Evolutionary conservation across 805 yeast species (phyloP).

Genomic region (Hanseniaspora meyeri): DNA sequence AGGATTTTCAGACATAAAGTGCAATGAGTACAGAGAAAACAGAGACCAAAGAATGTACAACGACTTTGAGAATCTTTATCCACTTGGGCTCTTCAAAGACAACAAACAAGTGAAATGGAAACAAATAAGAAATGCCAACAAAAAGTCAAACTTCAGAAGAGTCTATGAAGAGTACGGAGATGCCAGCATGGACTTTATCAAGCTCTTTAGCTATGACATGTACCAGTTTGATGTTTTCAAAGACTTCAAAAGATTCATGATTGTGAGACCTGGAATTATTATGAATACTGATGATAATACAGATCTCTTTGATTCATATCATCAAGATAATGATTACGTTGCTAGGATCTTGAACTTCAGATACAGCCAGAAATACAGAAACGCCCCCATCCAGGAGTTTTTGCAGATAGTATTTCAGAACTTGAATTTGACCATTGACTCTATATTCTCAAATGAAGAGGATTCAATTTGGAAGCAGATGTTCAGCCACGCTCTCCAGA

Average conservation of each 20-base stretch:
- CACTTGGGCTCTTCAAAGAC: background rate
- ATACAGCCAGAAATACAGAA: slow-evolving; percentile 7
- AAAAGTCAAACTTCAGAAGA: background rate
- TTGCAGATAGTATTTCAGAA: background rate
- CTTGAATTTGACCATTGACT: background rate
- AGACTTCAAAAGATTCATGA: slow-evolving; percentile 7
- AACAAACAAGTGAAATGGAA: background rate
- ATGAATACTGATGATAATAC: background rate
- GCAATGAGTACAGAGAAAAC: background rate
- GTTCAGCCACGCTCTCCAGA: background rate
- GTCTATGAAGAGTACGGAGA: slow-evolving; percentile 10
- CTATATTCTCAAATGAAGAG: slow-evolving; percentile 1
- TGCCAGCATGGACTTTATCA: slow-evolving; percentile 9
- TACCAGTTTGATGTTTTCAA: slow-evolving; percentile 4
- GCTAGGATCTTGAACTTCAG: slow-evolving; percentile 9
- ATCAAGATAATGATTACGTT: background rate
- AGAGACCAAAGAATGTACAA: background rate
- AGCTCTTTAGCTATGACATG: slow-evolving; percentile 4
- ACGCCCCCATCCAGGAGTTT: background rate
- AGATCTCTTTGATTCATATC: slow-evolving; percentile 8
- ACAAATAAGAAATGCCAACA: background rate
- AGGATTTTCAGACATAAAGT: slow-evolving; percentile 1
- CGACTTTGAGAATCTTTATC: slow-evolving; percentile 6
- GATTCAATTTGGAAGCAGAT: slow-evolving; percentile 4
- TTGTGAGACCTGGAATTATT: slow-evolving; percentile 6